These are phyloP conservation scores for Kwoniella sp. DNA, from an alignment of 768 basidiomycete genomes.

Conservation along the genomic window DNA sequence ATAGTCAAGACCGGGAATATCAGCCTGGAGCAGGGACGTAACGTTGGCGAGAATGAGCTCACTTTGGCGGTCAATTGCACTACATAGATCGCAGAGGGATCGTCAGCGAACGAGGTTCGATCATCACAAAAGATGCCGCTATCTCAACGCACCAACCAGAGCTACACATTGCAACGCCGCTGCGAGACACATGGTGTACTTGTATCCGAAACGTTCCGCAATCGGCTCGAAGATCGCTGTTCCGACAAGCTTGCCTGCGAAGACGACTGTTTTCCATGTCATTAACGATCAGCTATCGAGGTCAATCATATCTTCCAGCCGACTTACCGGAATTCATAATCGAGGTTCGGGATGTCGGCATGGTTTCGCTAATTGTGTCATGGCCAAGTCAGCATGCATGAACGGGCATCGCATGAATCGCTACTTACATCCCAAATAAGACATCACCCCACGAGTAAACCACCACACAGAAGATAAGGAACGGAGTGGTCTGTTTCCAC, in stretches of 20 bases:
- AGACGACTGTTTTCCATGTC: neutral
- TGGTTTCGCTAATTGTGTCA: too few species aligned
- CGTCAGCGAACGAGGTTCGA: too few species aligned
- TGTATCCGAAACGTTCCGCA: conserved; percentile 23
- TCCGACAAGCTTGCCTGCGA: conserved; percentile 22
- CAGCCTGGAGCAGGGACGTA: neutral
- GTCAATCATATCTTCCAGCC: neutral
- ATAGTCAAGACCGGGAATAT: neutral
- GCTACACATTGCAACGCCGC: conserved; percentile 26
- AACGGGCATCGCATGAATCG: neutral
- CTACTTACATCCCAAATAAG: conserved; percentile 8
- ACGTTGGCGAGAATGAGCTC: neutral
- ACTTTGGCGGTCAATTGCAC: conserved; percentile 26
- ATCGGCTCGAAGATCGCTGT: conserved; percentile 25
- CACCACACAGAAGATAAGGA: conserved; percentile 3
- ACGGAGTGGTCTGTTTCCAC: conserved; percentile 4
- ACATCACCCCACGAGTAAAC: conserved; percentile 12
- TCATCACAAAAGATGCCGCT: too few species aligned
- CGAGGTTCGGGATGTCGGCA: conserved; percentile 1
- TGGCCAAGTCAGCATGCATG: too few species aligned
- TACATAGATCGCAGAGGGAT: neutral
- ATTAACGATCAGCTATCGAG: too few species aligned
- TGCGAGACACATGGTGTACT: conserved; percentile 11
- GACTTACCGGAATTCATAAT: conserved; percentile 21
- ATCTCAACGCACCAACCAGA: conserved; percentile 24